Conservation (phyloP, 2,329 filamentous ascomycete species). For the Pseudocercospora eumusae region DNA sequence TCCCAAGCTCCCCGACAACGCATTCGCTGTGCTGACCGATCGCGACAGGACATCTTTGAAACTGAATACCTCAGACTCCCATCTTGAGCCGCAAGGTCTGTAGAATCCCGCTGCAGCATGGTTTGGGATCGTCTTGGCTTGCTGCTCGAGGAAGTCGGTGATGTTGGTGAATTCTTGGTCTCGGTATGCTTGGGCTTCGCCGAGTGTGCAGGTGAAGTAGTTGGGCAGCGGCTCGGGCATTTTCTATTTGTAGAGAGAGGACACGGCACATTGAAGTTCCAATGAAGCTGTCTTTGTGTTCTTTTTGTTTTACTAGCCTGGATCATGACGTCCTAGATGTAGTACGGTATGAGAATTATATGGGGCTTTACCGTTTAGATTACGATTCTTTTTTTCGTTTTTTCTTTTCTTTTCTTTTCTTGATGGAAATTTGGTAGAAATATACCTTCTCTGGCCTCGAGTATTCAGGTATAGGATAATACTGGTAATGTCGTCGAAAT, state of each 20-base stretch:
- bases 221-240: conserved; percentile 30
- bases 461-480: too few relatives aligned
- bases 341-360: too few relatives aligned
- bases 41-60: conserved; percentile 42
- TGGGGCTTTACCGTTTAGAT: too few relatives aligned
- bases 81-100: conserved; percentile 30
- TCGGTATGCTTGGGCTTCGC: conserved; percentile 47
- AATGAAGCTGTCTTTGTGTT: too few relatives aligned
- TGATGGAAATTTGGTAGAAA: too few relatives aligned
- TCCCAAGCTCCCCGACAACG: conserved; percentile 30
- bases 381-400: too few relatives aligned
- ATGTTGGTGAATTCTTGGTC: conserved; percentile 48
- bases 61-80: conserved; percentile 37
- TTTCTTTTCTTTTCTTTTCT: too few relatives aligned
- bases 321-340: too few relatives aligned
- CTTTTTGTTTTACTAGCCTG: too few relatives aligned
- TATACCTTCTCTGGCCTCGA: too few relatives aligned
- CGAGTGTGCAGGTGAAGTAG: conserved; percentile 64
- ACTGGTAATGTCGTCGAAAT: too few relatives aligned
- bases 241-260: not conserved
- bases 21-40: conserved; percentile 42
- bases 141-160: conserved; percentile 51
- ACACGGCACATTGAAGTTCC: too few relatives aligned
- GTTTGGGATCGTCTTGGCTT: conserved; percentile 47
- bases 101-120: conserved; percentile 56